These are phyloP conservation scores for Stenogyne calaminthoides DNA, from an alignment of 305 asterid species.

Conservation along the genomic window DNA sequence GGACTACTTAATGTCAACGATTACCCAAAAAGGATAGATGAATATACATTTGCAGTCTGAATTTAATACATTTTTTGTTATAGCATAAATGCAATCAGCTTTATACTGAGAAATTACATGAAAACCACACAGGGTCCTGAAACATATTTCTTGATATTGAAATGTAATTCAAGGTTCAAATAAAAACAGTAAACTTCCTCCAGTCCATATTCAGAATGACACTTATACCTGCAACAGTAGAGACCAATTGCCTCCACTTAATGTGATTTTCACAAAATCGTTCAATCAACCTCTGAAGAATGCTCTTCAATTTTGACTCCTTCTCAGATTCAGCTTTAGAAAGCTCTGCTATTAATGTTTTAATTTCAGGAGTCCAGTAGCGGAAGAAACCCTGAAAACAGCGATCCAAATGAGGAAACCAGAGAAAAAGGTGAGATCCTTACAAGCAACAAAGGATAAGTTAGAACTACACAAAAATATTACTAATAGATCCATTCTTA, in stretches of 20 bases:
- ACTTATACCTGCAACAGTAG: conserved; percentile 73
- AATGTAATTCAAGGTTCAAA: conserved; percentile 12
- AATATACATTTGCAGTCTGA: neutral
- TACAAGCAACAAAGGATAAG: conserved; percentile 11
- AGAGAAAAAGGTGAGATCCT: conserved; percentile 12
- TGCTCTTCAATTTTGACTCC: conserved; percentile 83
- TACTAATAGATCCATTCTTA: neutral
- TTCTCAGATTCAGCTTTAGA: conserved; percentile 85
- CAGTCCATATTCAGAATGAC: conserved; percentile 23
- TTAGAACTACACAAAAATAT: conserved; percentile 14
- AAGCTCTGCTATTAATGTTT: conserved; percentile 67
- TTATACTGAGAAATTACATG: neutral
- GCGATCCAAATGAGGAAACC: conserved; percentile 10
- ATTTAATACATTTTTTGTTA: neutral
- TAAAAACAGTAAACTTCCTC: conserved; percentile 23
- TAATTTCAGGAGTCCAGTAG: conserved; percentile 85
- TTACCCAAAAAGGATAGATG: neutral
- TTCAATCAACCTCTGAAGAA: conserved; percentile 78
- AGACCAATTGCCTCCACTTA: conserved; percentile 86
- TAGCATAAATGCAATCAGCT: neutral
- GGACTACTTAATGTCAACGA: neutral
- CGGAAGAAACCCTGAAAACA: conserved; percentile 79
- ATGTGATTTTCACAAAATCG: conserved; percentile 74
- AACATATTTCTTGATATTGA: conserved; percentile 13
- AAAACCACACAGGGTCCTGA: too few species aligned